A percentile compares a stretch with the other conserved stretches of the same genome.
These are phyloP conservation scores for Penicillium sp. DNA, from an alignment of 2,329 filamentous ascomycete species.

Conservation along the genomic window DNA sequence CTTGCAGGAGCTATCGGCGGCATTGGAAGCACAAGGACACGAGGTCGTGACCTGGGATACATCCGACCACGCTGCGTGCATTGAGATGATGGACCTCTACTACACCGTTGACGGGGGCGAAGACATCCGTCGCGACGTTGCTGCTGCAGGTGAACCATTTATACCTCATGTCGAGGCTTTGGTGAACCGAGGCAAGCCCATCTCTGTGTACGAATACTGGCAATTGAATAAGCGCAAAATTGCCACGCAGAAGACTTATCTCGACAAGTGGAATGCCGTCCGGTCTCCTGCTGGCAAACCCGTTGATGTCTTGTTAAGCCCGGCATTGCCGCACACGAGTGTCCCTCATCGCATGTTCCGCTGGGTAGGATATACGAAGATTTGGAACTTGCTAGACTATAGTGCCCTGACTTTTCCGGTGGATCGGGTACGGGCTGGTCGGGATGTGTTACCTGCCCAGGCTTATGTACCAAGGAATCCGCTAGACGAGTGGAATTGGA, in stretches of 20 bases:
- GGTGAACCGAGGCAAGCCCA: slow-evolving; percentile 49
- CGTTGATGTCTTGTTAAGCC: slow-evolving; percentile 56
- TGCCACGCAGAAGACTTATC: slow-evolving; percentile 51
- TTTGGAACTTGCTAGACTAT: slow-evolving; percentile 62
- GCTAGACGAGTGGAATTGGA: slow-evolving; percentile 51
- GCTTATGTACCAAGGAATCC: slow-evolving; percentile 48
- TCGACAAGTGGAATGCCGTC: slow-evolving; percentile 55
- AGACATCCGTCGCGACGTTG: slow-evolving; percentile 55
- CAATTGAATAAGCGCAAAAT: slow-evolving; percentile 59
- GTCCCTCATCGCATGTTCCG: slow-evolving; percentile 43
- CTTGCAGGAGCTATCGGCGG: slow-evolving; percentile 33
- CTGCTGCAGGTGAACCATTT: slow-evolving; percentile 55
- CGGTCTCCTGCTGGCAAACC: slow-evolving; percentile 44
- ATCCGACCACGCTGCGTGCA: slow-evolving; percentile 49
- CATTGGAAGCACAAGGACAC: slow-evolving; percentile 49
- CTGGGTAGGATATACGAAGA: slow-evolving; percentile 57
- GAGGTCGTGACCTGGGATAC: slow-evolving; percentile 53
- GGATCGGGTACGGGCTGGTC: slow-evolving; percentile 43
- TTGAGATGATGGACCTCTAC: slow-evolving; percentile 57
- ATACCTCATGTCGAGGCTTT: slow-evolving; percentile 57
- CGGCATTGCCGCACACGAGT: slow-evolving; percentile 58
- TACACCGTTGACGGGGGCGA: slow-evolving; percentile 62
- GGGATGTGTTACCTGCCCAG: slow-evolving; percentile 36
- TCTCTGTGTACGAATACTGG: slow-evolving; percentile 64
- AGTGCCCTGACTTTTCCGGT: slow-evolving; percentile 55